phyloP scores from a whole-genome alignment of 192 early-diverging fungal genomes.

The Coemansia sp. region DNA sequence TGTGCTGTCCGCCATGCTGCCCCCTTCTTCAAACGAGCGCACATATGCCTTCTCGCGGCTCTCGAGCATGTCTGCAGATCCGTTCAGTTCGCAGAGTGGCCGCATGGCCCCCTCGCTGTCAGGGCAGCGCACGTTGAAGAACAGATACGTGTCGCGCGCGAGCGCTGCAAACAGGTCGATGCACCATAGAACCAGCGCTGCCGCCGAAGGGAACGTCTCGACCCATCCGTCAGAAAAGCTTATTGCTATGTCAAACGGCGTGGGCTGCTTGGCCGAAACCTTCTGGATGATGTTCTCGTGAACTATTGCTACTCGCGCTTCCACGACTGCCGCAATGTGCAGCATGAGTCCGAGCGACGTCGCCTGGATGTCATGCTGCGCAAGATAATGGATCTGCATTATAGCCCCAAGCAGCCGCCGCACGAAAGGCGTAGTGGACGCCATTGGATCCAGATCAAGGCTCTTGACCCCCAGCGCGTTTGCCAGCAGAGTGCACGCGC shows the following conservation, averaged over 20 bases:
- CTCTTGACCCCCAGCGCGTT: conserved; percentile 24
- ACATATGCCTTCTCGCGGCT: conserved; percentile 19
- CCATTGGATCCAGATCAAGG: conserved; percentile 48
- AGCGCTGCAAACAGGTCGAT: conserved; percentile 49
- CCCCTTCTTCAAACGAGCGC: conserved; percentile 24
- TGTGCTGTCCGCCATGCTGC: not conserved
- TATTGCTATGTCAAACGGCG: conserved; percentile 14
- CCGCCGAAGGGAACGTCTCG: conserved; percentile 31
- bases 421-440: conserved; percentile 39
- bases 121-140: conserved; percentile 41
- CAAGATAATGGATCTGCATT: conserved; percentile 52
- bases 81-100: conserved; percentile 37
- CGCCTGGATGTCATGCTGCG: conserved; percentile 52
- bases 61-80: conserved; percentile 5
- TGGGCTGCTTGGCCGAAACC: conserved; percentile 4
- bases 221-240: conserved; percentile 42
- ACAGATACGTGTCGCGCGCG: conserved; percentile 50
- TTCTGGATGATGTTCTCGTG: conserved; percentile 39
- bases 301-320: conserved; percentile 40
- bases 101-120: conserved; percentile 37
- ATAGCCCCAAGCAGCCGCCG: conserved; percentile 46
- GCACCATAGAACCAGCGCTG: conserved; percentile 53
- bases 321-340: conserved; percentile 45
- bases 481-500: conserved; percentile 40
- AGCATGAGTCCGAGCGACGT: conserved; percentile 48